A percentile compares a stretch with the other conserved stretches of the same genome.
phyloP scores from a whole-genome alignment of 768 basidiomycete species.

The Kwoniella botswanensis region DNA sequence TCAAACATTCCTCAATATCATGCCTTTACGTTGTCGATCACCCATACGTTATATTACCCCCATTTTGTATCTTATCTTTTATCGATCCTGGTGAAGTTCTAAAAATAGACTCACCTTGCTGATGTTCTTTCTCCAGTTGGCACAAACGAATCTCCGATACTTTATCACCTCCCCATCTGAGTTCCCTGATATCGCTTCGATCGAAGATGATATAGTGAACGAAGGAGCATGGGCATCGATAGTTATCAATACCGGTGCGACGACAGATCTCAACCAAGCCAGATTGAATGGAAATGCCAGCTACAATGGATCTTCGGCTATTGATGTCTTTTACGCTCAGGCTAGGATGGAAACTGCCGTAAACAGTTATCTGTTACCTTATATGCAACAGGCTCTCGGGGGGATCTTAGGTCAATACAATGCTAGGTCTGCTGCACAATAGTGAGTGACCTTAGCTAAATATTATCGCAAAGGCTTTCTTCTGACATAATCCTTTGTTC shows the following conservation, averaged over 20 bases:
- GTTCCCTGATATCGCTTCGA: constrained; percentile 49
- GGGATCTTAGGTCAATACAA: constrained; percentile 33
- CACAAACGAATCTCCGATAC: constrained; percentile 49
- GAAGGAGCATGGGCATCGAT: constrained; percentile 62
- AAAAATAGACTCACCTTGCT: constrained; percentile 13
- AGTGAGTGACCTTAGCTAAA: constrained; percentile 32
- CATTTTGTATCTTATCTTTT: neutral
- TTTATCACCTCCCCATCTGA: constrained; percentile 37
- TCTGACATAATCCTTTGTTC: no score
- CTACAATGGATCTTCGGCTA: constrained; percentile 59
- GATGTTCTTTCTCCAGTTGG: constrained; percentile 22
- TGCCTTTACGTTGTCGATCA: neutral
- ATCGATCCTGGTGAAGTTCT: neutral
- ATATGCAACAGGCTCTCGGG: constrained; percentile 45
- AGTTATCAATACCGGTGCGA: constrained; percentile 60
- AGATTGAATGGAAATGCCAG: constrained; percentile 58
- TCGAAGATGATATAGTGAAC: constrained; percentile 58
- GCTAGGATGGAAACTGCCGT: constrained; percentile 61
- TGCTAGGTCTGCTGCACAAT: constrained; percentile 39
- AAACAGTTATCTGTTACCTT: constrained; percentile 60
- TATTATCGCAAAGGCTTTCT: no score
- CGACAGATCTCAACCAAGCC: constrained; percentile 54
- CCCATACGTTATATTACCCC: neutral
- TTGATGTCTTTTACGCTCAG: constrained; percentile 62
- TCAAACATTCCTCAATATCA: neutral